Conservation (phyloP, 257 asterid genomes). For the Plantago major region DNA sequence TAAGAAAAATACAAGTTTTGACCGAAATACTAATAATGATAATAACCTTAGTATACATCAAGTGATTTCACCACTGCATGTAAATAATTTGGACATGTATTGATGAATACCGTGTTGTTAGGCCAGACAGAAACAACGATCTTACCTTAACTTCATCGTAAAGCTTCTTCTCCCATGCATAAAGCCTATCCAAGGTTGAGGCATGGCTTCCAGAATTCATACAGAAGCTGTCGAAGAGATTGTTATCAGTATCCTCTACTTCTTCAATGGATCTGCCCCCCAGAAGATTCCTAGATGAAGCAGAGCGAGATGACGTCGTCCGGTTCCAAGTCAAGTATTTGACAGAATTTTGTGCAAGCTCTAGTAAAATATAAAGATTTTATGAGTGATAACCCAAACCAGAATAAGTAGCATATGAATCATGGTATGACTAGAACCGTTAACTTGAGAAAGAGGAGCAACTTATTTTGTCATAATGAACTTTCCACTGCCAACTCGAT, state of each 20-base stretch:
- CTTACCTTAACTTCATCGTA: slow-evolving; percentile 95
- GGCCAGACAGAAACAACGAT: not conserved
- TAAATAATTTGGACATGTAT: not conserved
- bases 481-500: too few species aligned
- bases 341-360: slow-evolving; percentile 65
- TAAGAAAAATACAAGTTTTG: too few species aligned
- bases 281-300: slow-evolving; percentile 74
- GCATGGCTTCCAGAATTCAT: slow-evolving; percentile 98
- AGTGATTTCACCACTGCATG: not conserved
- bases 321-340: slow-evolving; percentile 97
- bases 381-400: slow-evolving; percentile 8
- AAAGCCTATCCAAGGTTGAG: slow-evolving; percentile 84
- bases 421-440: slow-evolving; percentile 1
- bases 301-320: slow-evolving; percentile 71
- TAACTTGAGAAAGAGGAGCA: not conserved
- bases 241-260: slow-evolving; percentile 40
- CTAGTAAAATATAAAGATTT: slow-evolving; percentile 31
- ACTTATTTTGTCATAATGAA: too few species aligned
- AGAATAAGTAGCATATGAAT: slow-evolving; percentile 1
- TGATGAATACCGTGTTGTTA: not conserved
- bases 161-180: slow-evolving; percentile 98
- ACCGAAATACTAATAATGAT: too few species aligned
- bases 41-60: too few species aligned
- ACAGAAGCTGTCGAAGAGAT: slow-evolving; percentile 68
- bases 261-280: slow-evolving; percentile 50